Base-by-base conservation (phyloP, 441 rosid species). In the Bruguiera hainesii region DNA sequence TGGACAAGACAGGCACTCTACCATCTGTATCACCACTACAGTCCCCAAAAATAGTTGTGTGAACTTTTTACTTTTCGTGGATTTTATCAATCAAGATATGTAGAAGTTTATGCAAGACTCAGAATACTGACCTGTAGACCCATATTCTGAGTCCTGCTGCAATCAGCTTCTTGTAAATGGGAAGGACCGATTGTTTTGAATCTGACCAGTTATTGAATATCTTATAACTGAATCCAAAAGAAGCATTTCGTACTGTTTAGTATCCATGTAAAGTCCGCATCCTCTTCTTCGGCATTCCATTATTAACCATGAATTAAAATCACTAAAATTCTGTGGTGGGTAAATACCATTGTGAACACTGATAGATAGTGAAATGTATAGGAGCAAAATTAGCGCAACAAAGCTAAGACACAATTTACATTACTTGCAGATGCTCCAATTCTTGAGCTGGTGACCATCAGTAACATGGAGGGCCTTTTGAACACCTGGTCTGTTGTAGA, bases 381-480 rank as follows among this genome's bases (percentile, higher is more conserved):
- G 46, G 15, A 37, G 10, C 13, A 3, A 39, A 13, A 39, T 42
- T 42, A 42, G 15, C 15, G 5, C 29, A 53, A 21, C 6, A 25
- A 23, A 53, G 29, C 58, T 6, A 16, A 5, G 39, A 63, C 29
- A 19, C 21, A 39, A 6, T 18, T 20, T n/a, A 1, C 3, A 67
- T 62, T 91, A 91, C 97, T 86, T 91, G 97, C 97, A 91, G 48
- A 86, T 89, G 79, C 76, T 85, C 97, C 97, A 91, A 73, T 91
- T 87, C 81, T 59, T 83, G 70, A 72, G 62, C 75, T 81, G 46
- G 93, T 85, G 53, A 81, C 72, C 94, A 65, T 85, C 84, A 68
- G 87, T 87, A 8, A 83, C 91, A 72, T 89, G 91, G 55, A 89
- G 83, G 18, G 90, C 91, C 71, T 66, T 76, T 63, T 89, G 96